Conservation (phyloP, 306 rosid species). For the Dalbergia cultrata region DNA sequence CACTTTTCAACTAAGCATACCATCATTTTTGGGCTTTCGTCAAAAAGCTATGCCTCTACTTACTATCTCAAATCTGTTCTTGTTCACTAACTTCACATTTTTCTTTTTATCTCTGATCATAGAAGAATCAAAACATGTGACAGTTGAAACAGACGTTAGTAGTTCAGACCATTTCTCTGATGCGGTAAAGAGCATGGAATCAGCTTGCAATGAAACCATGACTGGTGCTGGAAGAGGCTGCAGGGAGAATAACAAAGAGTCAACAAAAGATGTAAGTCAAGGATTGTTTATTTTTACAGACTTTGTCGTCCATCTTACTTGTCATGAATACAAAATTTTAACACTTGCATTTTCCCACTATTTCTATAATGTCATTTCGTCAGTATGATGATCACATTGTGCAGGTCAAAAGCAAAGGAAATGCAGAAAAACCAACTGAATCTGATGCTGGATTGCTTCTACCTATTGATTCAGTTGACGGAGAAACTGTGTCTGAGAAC, state of each 20-base stretch:
- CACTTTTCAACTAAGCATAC: no score
- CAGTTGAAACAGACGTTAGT: neutral
- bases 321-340: no score
- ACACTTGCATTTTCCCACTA: neutral
- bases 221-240: no score
- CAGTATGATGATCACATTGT: neutral
- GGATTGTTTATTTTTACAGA: neutral
- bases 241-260: no score
- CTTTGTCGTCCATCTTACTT: neutral
- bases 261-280: no score
- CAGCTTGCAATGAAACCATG: neutral
- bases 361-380: no score
- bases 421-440: neutral
- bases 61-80: no score
- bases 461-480: neutral
- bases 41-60: no score
- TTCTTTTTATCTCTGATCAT: neutral
- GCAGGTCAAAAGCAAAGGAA: slow-evolving; percentile 14
- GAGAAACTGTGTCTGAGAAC: neutral
- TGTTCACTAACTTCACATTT: no score
- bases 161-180: neutral
- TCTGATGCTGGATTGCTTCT: neutral
- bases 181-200: neutral
- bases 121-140: neutral
- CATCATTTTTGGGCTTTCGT: no score